A percentile compares a stretch with the other conserved stretches of the same genome.
These are phyloP conservation scores for Picochlorum sp. DNA, from an alignment of 139 green algal genomes.

Conservation along the genomic window DNA sequence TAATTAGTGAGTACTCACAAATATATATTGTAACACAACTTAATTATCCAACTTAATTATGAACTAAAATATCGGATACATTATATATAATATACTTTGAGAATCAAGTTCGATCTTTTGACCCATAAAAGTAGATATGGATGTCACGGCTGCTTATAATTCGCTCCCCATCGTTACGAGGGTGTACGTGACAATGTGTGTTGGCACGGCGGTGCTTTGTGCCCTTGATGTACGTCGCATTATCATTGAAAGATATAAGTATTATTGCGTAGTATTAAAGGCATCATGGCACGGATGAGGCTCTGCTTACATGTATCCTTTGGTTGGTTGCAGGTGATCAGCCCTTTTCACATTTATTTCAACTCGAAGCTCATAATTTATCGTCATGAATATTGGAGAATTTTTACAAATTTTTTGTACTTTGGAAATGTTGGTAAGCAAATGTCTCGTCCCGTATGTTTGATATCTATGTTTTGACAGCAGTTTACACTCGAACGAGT, in stretches of 20 bases:
- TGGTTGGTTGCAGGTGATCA: constrained; percentile 67
- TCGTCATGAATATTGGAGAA: constrained; percentile 82
- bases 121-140: constrained; percentile 9
- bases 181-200: constrained; percentile 86
- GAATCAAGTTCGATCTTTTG: too few species aligned
- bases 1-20: too few species aligned
- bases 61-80: too few species aligned
- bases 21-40: too few species aligned
- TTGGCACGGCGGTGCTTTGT: constrained; percentile 86
- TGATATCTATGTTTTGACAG: neutral
- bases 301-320: neutral
- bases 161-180: constrained; percentile 87
- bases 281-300: neutral
- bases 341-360: constrained; percentile 95
- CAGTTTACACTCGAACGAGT: neutral
- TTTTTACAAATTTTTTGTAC: constrained; percentile 98
- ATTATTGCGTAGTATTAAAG: neutral
- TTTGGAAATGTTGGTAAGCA: constrained; percentile 91
- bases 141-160: constrained; percentile 10
- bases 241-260: neutral
- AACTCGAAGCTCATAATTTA: constrained; percentile 83
- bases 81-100: too few species aligned
- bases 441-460: constrained; percentile 13
- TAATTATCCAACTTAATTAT: too few species aligned
- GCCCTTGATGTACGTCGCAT: constrained; percentile 72